phyloP scores from a whole-genome alignment of 1,284 basidiomycete species.

The Leccinum griseonigrum region DNA sequence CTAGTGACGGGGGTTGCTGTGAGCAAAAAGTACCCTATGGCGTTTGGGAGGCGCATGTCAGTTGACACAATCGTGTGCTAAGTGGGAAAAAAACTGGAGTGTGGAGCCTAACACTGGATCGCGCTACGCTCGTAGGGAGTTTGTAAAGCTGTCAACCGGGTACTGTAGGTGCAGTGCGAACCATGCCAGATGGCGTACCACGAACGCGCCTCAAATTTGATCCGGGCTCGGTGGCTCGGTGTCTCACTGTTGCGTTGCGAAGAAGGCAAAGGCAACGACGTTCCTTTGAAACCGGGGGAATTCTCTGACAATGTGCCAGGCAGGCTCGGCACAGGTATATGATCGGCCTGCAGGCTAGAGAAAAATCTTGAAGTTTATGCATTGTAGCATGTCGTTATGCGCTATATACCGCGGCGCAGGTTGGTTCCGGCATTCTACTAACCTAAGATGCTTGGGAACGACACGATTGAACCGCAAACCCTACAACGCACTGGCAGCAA shows the following conservation, averaged over 20 bases:
- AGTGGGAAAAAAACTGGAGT: conserved; percentile 9
- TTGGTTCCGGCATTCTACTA: not conserved
- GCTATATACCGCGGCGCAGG: not conserved
- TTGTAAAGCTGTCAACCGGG: conserved; percentile 13
- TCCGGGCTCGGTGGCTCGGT: not conserved
- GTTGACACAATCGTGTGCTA: conserved; percentile 4
- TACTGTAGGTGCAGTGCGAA: not conserved
- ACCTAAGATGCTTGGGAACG: conserved; percentile 6
- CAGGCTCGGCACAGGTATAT: not conserved
- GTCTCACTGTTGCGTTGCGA: conserved; percentile 14
- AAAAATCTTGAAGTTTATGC: not conserved
- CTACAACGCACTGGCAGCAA: not conserved
- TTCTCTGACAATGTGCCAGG: conserved; percentile 4
- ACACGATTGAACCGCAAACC: not conserved
- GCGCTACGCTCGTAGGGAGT: not conserved
- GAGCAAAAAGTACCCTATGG: not conserved
- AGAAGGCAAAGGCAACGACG: conserved; percentile 17
- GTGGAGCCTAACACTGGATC: not conserved
- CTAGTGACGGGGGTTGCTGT: not conserved
- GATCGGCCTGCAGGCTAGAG: not conserved
- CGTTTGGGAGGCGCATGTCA: conserved; percentile 2
- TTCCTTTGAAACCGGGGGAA: conserved; percentile 3
- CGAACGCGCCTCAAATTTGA: not conserved
- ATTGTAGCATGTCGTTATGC: conserved; percentile 2
- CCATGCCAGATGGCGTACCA: not conserved